phyloP scores from a whole-genome alignment of 1,284 basidiomycete species.

The Exobasidium rhododendri region DNA sequence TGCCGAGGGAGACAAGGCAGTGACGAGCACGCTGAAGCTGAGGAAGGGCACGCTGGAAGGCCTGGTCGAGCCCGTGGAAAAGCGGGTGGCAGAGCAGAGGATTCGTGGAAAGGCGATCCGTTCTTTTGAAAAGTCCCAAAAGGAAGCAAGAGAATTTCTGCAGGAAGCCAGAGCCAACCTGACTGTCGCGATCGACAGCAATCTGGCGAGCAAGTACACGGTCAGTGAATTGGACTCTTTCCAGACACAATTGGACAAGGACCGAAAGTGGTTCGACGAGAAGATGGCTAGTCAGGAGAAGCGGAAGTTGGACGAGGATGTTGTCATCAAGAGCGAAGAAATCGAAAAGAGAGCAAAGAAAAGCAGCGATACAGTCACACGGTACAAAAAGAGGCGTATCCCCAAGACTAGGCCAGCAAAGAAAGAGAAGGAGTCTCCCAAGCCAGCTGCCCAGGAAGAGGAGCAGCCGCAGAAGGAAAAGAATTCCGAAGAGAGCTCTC shows the following conservation, averaged over 20 bases:
- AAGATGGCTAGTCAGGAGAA: constrained; percentile 39
- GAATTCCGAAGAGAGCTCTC: neutral
- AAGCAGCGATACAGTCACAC: constrained; percentile 40
- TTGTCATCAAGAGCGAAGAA: constrained; percentile 43
- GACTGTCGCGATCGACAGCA: constrained; percentile 61
- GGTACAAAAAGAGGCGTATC: constrained; percentile 43
- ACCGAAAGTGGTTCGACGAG: constrained; percentile 50
- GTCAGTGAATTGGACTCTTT: constrained; percentile 50
- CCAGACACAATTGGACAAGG: constrained; percentile 33
- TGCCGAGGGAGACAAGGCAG: constrained; percentile 79
- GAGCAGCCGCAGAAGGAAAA: constrained; percentile 16
- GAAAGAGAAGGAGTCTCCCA: constrained; percentile 17
- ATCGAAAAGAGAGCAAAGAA: constrained; percentile 48
- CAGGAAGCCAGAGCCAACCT: constrained; percentile 68
- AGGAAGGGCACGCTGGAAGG: constrained; percentile 61
- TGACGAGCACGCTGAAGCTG: constrained; percentile 52
- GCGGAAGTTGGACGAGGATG: constrained; percentile 42
- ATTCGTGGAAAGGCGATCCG: constrained; percentile 64
- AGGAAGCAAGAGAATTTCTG: constrained; percentile 69
- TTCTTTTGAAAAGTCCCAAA: constrained; percentile 67
- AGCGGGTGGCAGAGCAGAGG: constrained; percentile 80
- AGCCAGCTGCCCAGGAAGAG: constrained; percentile 14
- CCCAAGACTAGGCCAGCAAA: constrained; percentile 45
- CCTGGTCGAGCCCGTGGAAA: constrained; percentile 75
- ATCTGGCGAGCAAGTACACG: constrained; percentile 46